Conservation (phyloP, 2,329 filamentous ascomycete genomes). For the Aspergillus sergii region DNA sequence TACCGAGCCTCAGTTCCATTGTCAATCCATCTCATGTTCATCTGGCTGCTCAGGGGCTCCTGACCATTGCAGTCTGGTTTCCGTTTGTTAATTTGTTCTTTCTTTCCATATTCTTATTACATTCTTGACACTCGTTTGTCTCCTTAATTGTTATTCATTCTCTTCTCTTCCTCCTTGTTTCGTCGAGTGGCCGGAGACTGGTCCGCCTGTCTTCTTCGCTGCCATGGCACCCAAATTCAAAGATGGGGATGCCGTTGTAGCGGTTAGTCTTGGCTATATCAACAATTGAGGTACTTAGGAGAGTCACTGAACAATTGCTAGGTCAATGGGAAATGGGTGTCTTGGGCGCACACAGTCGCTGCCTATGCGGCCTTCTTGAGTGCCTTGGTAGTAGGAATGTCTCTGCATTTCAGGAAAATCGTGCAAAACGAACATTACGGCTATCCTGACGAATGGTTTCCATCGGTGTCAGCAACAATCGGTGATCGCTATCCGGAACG, state of each 20-base stretch:
- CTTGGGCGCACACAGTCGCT: slow-evolving; percentile 79
- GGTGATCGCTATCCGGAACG: slow-evolving; percentile 96
- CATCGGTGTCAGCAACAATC: slow-evolving; percentile 93
- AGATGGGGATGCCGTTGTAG: slow-evolving; percentile 64
- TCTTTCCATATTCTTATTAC: slow-evolving; percentile 30
- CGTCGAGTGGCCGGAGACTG: slow-evolving; percentile 18
- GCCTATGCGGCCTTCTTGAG: slow-evolving; percentile 86
- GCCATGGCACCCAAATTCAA: slow-evolving; percentile 64
- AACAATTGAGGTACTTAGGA: not conserved
- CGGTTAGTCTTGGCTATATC: slow-evolving; percentile 48
- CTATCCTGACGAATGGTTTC: slow-evolving; percentile 95
- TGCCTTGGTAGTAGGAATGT: slow-evolving; percentile 77
- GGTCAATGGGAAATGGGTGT: slow-evolving; percentile 87
- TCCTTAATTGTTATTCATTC: slow-evolving; percentile 21
- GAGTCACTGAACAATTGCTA: slow-evolving; percentile 38
- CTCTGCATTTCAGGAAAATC: slow-evolving; percentile 93
- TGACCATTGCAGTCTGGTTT: slow-evolving; percentile 19
- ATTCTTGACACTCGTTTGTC: slow-evolving; percentile 28
- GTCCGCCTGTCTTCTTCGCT: slow-evolving; percentile 28
- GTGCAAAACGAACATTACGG: slow-evolving; percentile 96
- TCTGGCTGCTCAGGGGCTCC: slow-evolving; percentile 33
- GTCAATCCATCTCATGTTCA: slow-evolving; percentile 27
- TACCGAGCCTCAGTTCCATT: slow-evolving; percentile 21
- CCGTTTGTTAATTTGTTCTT: slow-evolving; percentile 20
- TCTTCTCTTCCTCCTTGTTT: slow-evolving; percentile 13